These are phyloP conservation scores for Tetrapisispora namnaoensis DNA, from an alignment of 805 yeast species.

Conservation along the genomic window DNA sequence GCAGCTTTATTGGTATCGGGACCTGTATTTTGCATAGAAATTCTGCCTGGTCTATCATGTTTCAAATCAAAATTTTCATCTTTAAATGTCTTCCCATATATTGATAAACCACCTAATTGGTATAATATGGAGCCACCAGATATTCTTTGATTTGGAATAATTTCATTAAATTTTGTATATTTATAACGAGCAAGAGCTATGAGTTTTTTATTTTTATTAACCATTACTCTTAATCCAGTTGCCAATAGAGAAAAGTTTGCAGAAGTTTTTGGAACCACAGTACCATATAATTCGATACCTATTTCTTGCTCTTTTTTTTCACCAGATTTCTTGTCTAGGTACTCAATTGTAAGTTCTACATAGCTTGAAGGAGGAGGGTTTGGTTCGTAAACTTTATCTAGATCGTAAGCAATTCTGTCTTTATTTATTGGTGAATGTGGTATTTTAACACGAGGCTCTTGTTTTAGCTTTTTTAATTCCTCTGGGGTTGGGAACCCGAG, in stretches of 20 bases:
- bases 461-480: neutral
- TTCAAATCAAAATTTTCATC: conserved; percentile 70
- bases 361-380: conserved; percentile 28
- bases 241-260: conserved; percentile 48
- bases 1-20: conserved; percentile 59
- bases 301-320: conserved; percentile 25
- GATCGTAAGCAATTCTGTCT: neutral
- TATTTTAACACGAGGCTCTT: neutral
- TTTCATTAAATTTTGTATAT: conserved; percentile 60
- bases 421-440: neutral
- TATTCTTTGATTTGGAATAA: conserved; percentile 64
- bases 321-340: conserved; percentile 12
- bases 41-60: conserved; percentile 59
- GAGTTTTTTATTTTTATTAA: conserved; percentile 9
- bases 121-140: conserved; percentile 83
- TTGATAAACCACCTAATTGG: conserved; percentile 70
- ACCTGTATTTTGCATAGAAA: conserved; percentile 61
- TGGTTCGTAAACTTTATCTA: conserved; percentile 20
- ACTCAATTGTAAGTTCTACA: conserved; percentile 20
- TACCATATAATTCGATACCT: conserved; percentile 55
- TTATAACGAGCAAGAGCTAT: conserved; percentile 34
- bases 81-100: conserved; percentile 60
- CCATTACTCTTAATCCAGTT: conserved; percentile 31
- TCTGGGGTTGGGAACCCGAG: neutral
- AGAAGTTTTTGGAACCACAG: conserved; percentile 53